These are phyloP conservation scores for Sequoia sempervirens DNA, from an alignment of 75 land plant genomes.

Conservation along the genomic window DNA sequence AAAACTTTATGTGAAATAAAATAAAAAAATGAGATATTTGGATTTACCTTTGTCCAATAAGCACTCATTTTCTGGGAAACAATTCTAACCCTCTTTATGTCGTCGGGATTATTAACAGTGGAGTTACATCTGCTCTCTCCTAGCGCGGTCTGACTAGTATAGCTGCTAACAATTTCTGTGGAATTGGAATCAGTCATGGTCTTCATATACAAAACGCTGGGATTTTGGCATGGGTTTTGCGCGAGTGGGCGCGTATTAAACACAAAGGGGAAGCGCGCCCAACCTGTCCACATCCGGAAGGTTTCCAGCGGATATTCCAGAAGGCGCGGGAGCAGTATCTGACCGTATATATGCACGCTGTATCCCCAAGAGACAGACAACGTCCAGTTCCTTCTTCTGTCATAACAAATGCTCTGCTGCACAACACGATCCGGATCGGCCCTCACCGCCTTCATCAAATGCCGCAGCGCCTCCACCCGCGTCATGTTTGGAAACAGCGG, in stretches of 20 bases:
- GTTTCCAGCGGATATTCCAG: constrained; percentile 40
- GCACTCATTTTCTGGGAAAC: not conserved
- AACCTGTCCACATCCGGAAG: constrained; percentile 52
- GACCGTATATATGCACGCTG: constrained; percentile 60
- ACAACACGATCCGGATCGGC: constrained; percentile 55
- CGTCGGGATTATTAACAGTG: not conserved
- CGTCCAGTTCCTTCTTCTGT: constrained; percentile 46
- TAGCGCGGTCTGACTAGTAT: not conserved
- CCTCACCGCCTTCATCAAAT: constrained; percentile 30
- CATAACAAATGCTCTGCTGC: constrained; percentile 81
- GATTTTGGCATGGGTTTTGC: constrained; percentile 46
- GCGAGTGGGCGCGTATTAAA: constrained; percentile 58
- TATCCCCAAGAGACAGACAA: constrained; percentile 90
- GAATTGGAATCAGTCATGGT: not conserved
- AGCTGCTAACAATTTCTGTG: not conserved
- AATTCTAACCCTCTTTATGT: not conserved
- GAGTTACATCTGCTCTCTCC: not conserved
- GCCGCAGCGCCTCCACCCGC: constrained; percentile 28
- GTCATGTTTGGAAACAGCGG: constrained; percentile 63
- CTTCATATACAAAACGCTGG: constrained; percentile 52
- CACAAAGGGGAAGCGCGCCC: constrained; percentile 43
- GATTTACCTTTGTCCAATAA: not conserved
- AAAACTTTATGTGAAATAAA: no score
- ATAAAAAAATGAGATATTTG: not conserved
- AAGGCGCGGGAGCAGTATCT: constrained; percentile 27